These are phyloP conservation scores for Calonectria pseudoturangicola DNA, from an alignment of 2,329 filamentous ascomycete species.

Conservation along the genomic window DNA sequence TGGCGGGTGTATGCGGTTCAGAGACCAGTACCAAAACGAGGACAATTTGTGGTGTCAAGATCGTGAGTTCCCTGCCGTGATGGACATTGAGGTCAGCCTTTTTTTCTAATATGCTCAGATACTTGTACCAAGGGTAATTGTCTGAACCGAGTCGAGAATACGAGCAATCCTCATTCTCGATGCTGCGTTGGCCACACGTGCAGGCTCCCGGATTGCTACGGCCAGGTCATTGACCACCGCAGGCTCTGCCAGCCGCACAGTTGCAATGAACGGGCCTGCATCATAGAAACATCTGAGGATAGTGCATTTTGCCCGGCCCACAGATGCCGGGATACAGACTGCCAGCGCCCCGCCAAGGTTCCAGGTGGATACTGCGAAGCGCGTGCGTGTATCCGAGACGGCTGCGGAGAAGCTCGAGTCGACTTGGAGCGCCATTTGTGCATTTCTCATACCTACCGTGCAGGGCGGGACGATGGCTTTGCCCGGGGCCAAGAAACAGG, in stretches of 20 bases:
- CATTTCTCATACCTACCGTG: not conserved
- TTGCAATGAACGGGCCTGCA: conserved; percentile 26
- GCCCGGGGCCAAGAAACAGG: not conserved
- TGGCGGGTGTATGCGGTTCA: conserved; percentile 11
- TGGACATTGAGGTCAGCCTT: too few relatives aligned
- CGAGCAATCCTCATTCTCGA: conserved; percentile 19
- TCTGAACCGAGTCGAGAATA: not conserved
- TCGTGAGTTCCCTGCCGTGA: conserved; percentile 35
- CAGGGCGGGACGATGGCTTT: not conserved
- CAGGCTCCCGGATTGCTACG: conserved; percentile 10
- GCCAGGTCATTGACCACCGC: not conserved
- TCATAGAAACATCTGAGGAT: not conserved
- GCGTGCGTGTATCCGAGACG: conserved; percentile 23
- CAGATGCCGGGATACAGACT: conserved; percentile 27
- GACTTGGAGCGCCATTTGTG: conserved; percentile 27
- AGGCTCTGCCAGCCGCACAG: conserved; percentile 30
- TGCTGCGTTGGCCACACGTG: conserved; percentile 43
- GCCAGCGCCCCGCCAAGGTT: conserved; percentile 16
- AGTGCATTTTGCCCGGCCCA: conserved; percentile 28
- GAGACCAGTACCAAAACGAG: conserved; percentile 27
- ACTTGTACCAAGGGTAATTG: conserved; percentile 38
- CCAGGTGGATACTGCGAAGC: conserved; percentile 33
- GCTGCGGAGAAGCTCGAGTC: conserved; percentile 12
- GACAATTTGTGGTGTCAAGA: conserved; percentile 38
- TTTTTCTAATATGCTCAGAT: conserved; percentile 41